A percentile compares a stretch with the other conserved stretches of the same genome.
Evolutionary conservation across 2,329 filamentous ascomycete species (phyloP).

Genomic region (Sarocladium strictum): DNA sequence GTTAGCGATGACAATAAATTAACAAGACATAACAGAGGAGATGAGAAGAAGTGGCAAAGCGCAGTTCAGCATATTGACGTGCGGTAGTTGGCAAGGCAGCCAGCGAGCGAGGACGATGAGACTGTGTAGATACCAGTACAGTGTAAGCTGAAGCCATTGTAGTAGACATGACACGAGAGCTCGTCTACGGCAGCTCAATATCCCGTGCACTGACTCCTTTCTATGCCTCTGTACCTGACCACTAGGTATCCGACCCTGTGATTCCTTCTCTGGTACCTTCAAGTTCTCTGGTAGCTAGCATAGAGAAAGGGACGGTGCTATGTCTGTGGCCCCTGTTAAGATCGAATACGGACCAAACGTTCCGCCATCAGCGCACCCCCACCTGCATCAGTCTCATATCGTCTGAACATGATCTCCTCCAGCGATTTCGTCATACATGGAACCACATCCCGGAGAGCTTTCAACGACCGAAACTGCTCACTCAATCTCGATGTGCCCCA

Average conservation of each 20-base stretch:
- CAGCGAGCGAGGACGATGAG: neutral
- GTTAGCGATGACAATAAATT: neutral
- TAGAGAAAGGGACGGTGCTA: too few relatives aligned
- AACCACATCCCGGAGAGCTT: neutral
- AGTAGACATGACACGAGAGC: too few relatives aligned
- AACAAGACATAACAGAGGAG: slow-evolving; percentile 33
- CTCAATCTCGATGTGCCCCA: neutral
- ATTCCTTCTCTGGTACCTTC: too few relatives aligned
- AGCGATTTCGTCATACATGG: slow-evolving; percentile 5
- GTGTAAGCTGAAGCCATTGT: neutral
- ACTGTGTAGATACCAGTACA: slow-evolving; percentile 1
- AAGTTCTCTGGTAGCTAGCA: too few relatives aligned
- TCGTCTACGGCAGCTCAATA: too few relatives aligned
- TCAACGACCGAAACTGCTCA: neutral
- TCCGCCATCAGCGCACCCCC: neutral
- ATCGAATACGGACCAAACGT: neutral
- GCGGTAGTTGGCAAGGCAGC: neutral
- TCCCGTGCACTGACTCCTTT: too few relatives aligned
- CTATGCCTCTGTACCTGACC: too few relatives aligned
- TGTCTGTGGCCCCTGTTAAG: too few relatives aligned
- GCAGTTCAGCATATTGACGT: slow-evolving; percentile 55
- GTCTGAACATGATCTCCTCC: neutral
- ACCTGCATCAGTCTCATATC: neutral
- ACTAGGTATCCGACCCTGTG: too few relatives aligned
- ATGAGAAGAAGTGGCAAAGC: slow-evolving; percentile 82